These are phyloP conservation scores for Metschnikowia cubensis DNA, from an alignment of 805 yeast species.

Conservation along the genomic window DNA sequence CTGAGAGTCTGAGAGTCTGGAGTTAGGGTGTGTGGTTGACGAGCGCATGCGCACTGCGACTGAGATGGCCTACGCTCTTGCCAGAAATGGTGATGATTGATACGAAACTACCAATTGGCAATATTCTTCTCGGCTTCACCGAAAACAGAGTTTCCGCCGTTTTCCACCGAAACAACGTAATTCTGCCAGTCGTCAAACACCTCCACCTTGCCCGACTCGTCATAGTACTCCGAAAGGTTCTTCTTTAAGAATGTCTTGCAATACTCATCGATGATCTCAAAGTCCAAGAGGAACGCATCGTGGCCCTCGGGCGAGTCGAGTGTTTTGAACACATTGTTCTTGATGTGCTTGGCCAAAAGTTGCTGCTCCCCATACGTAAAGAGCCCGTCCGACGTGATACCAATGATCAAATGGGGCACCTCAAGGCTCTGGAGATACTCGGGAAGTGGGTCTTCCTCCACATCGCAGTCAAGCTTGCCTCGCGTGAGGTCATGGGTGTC, in stretches of 20 bases:
- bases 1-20: too few species aligned
- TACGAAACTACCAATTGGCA: conserved; percentile 68
- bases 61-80: background rate
- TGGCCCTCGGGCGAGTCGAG: conserved; percentile 95
- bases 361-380: conserved; percentile 92
- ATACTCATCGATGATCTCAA: conserved; percentile 70
- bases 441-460: conserved; percentile 27
- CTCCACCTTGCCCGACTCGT: conserved; percentile 38
- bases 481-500: conserved; percentile 95
- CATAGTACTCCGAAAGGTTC: conserved; percentile 57
- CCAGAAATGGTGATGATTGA: background rate
- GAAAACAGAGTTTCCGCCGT: conserved; percentile 62
- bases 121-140: conserved; percentile 91
- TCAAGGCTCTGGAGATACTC: conserved; percentile 55
- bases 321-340: conserved; percentile 61
- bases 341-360: conserved; percentile 69
- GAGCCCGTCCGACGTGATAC: conserved; percentile 87
- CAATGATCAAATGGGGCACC: conserved; percentile 81
- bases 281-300: conserved; percentile 92
- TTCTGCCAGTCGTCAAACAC: conserved; percentile 40
- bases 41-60: background rate
- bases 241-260: conserved; percentile 62
- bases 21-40: too few species aligned
- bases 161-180: conserved; percentile 33
- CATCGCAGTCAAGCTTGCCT: conserved; percentile 48